Conservation (phyloP, 1,139 yeast genomes). For the Kurtzmaniella quercitrusa region DNA sequence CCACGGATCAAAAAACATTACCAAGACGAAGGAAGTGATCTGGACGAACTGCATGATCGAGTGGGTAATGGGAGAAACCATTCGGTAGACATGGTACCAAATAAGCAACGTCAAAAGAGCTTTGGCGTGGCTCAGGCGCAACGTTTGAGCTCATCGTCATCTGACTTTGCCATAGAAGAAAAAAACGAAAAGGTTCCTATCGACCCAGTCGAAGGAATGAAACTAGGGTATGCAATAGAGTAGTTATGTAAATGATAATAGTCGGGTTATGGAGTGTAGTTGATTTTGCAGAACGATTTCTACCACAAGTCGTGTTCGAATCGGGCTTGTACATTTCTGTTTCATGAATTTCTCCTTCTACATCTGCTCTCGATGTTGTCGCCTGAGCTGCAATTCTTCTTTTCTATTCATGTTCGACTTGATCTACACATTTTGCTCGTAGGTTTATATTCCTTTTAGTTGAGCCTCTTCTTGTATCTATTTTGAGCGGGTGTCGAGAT, state of each 20-base stretch:
- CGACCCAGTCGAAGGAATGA: slow-evolving; percentile 16
- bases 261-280: too few relatives aligned
- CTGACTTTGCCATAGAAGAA: background rate
- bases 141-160: background rate
- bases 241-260: slow-evolving; percentile 2
- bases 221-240: slow-evolving; percentile 17
- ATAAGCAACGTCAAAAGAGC: slow-evolving; percentile 19
- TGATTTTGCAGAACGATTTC: too few relatives aligned
- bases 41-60: background rate
- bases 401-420: too few relatives aligned
- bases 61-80: background rate
- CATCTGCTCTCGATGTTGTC: too few relatives aligned
- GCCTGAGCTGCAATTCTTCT: too few relatives aligned
- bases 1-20: slow-evolving; percentile 35
- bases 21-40: slow-evolving; percentile 15
- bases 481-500: slow-evolving; percentile 12
- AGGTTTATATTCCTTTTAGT: too few relatives aligned
- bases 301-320: too few relatives aligned
- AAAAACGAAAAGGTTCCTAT: slow-evolving; percentile 1
- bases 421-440: too few relatives aligned
- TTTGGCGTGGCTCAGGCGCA: slow-evolving; percentile 19
- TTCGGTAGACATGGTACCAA: slow-evolving; percentile 1
- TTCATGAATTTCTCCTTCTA: too few relatives aligned
- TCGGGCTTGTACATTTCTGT: too few relatives aligned
- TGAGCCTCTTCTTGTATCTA: background rate